A percentile compares a stretch with the other conserved stretches of the same genome.
Conservation (phyloP, 2,329 filamentous ascomycete genomes). For the Ustulina deusta region DNA sequence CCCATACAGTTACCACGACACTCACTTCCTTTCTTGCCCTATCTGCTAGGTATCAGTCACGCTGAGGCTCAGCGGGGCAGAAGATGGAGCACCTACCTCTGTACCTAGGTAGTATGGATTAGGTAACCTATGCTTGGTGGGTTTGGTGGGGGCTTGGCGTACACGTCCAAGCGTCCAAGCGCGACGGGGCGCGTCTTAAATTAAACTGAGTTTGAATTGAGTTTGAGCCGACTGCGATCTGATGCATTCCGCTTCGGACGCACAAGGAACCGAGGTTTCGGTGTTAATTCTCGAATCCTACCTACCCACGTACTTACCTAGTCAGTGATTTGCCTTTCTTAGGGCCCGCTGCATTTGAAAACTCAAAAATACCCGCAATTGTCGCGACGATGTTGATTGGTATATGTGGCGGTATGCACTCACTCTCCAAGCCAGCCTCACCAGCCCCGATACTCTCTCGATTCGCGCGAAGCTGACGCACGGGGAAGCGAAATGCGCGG, state of each 20-base stretch:
- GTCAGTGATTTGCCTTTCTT: background rate
- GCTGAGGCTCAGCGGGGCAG: background rate
- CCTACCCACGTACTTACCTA: background rate
- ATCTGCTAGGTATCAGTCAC: background rate
- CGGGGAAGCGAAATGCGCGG: conserved; percentile 81
- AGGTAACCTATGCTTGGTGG: conserved; percentile 9
- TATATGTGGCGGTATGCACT: conserved; percentile 74
- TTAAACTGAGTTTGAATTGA: conserved; percentile 9
- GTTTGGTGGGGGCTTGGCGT: conserved; percentile 3
- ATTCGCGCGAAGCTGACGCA: conserved; percentile 28
- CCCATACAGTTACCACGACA: no score
- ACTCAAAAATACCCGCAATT: background rate
- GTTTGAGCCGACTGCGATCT: background rate
- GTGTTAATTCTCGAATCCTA: background rate
- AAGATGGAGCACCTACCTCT: background rate
- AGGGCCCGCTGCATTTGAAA: background rate
- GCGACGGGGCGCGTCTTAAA: conserved; percentile 30
- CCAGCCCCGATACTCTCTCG: background rate
- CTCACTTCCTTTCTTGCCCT: no score
- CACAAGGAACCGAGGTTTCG: background rate
- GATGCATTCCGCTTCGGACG: background rate
- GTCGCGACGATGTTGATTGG: conserved; percentile 72
- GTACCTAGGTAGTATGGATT: background rate
- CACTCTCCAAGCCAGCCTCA: conserved; percentile 8
- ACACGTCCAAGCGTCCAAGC: background rate